Evolutionary conservation across 1,139 yeast species (phyloP).

Genomic region (Meyerozyma smithsonii): DNA sequence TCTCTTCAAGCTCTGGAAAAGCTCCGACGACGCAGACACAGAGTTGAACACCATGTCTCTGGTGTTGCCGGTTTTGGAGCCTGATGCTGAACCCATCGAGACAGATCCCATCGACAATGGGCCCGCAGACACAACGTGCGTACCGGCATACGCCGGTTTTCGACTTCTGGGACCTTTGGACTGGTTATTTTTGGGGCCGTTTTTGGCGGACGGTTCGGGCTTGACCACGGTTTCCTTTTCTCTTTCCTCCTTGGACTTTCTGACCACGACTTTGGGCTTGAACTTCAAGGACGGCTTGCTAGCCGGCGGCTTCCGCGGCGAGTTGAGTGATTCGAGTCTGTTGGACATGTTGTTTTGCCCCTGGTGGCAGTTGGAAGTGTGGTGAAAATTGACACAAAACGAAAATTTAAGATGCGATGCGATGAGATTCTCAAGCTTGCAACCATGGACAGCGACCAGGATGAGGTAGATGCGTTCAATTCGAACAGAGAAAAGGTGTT

Average conservation of each 20-base stretch:
- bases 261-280: slow-evolving; percentile 77
- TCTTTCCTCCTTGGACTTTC: slow-evolving; percentile 80
- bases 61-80: slow-evolving; percentile 25
- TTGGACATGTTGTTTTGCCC: slow-evolving; percentile 29
- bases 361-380: not conserved
- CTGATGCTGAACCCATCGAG: slow-evolving; percentile 30
- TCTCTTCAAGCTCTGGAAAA: slow-evolving; percentile 33
- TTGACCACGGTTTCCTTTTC: slow-evolving; percentile 66
- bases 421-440: slow-evolving; percentile 10
- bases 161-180: slow-evolving; percentile 22
- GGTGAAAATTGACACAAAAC: slow-evolving; percentile 4
- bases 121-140: slow-evolving; percentile 67
- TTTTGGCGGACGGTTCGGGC: slow-evolving; percentile 16
- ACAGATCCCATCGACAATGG: slow-evolving; percentile 69
- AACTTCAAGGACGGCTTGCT: slow-evolving; percentile 59
- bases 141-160: slow-evolving; percentile 46
- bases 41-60: slow-evolving; percentile 23
- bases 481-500: slow-evolving; percentile 60
- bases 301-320: slow-evolving; percentile 23
- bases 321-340: slow-evolving; percentile 40
- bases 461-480: slow-evolving; percentile 72
- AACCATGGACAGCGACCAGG: slow-evolving; percentile 34
- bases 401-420: slow-evolving; percentile 6
- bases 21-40: slow-evolving; percentile 33
- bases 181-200: slow-evolving; percentile 1